These are phyloP conservation scores for Podila epigama DNA, from an alignment of 192 early-diverging fungal genomes.

Conservation along the genomic window DNA sequence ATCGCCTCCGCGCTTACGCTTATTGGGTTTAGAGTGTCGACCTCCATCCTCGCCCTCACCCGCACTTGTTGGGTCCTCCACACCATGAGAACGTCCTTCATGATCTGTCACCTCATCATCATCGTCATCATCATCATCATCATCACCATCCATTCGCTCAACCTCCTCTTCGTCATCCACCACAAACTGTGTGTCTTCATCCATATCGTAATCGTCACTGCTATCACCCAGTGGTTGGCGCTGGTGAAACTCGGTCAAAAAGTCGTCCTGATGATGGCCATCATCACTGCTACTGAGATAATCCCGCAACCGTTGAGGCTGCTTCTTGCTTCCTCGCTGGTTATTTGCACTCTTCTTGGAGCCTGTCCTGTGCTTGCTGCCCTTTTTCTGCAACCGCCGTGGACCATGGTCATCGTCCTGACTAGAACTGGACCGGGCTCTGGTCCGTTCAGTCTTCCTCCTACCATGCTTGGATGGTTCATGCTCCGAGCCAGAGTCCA, in stretches of 20 bases:
- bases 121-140: constrained; percentile 13
- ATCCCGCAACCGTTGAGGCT: constrained; percentile 53
- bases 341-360: constrained; percentile 4
- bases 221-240: constrained; percentile 45
- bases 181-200: constrained; percentile 28
- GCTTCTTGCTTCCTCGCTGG: constrained; percentile 27
- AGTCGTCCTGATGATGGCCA: constrained; percentile 51
- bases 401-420: constrained; percentile 36
- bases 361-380: background rate
- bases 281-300: constrained; percentile 58
- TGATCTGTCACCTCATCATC: constrained; percentile 24
- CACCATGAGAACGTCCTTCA: constrained; percentile 3
- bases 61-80: background rate
- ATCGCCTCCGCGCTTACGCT: constrained; percentile 31
- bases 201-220: constrained; percentile 25
- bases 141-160: constrained; percentile 31
- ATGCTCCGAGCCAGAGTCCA: constrained; percentile 13
- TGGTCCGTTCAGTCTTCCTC: constrained; percentile 3
- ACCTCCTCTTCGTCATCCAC: constrained; percentile 44
- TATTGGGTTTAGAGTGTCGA: constrained; percentile 8
- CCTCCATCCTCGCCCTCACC: constrained; percentile 14
- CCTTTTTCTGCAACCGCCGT: constrained; percentile 16
- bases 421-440: constrained; percentile 16
- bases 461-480: constrained; percentile 7
- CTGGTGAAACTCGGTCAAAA: constrained; percentile 55